Evolutionary conservation across 2,329 filamentous ascomycete species (phyloP), one percentile per base, ranked within the genome.

Genomic region (Sporothrix euskadiensis): DNA sequence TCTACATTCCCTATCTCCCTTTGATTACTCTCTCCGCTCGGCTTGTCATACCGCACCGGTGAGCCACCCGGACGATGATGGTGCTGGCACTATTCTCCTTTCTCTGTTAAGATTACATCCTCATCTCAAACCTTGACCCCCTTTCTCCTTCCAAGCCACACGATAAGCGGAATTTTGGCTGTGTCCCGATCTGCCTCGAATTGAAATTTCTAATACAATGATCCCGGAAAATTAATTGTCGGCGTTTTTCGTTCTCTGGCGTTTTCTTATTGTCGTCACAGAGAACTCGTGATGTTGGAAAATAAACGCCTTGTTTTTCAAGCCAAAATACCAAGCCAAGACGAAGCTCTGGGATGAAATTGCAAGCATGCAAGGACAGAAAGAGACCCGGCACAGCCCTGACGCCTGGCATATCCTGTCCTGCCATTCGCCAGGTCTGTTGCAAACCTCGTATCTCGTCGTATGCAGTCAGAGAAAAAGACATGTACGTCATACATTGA

Each of bases 1-100:
- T 39, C 22, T 3, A 19, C 12, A 8, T 4, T 22, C 10, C 39
- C 4, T 19, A 10, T 16, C 26, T 66, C 22, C 52, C 12, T 52
- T 32, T 49, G 14, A 22, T 26, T 44, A 16, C 10, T 9, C 52
- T 49, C 63, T 52, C 22, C 44, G 9, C 35, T 14, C n/a, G n/a
- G 10, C 59, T 65, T 54, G 65, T 69, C 14, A 0, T n/a, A 35
- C 65, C 8, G 16, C 30, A 39, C 47, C 65, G 47, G 30, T 39
- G 47, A 69, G 65, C 47, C 65, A 52, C 47, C 9, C 30, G 44
- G 65, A 39, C 4, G 16, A 69, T 54, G 65, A 30, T 66, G 61
- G 61, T n/a, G n/a, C 26, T 66, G 9, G n/a, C 4, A 16, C 22
- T 44, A 5, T 44, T 44, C n/a, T 44, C 16, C 3, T 14, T 6